These are phyloP conservation scores for Tylopilus orsonianus DNA, from an alignment of 1,284 basidiomycete genomes.

Conservation along the genomic window DNA sequence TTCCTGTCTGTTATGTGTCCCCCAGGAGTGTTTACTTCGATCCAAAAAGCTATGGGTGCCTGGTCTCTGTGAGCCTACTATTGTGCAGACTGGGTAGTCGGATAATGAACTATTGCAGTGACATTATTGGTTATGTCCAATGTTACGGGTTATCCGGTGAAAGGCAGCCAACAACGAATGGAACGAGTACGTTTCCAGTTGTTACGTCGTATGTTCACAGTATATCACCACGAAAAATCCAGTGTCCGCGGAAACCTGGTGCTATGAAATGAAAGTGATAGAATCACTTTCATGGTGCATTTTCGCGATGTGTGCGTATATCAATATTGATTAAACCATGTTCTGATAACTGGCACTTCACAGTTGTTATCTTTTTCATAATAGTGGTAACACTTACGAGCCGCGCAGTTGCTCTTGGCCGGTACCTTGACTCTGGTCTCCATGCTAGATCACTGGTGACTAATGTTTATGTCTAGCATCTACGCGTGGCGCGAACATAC, in stretches of 20 bases:
- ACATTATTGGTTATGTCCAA: conserved; percentile 65
- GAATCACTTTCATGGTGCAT: conserved; percentile 77
- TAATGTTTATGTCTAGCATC: conserved; percentile 21
- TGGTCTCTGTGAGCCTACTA: conserved; percentile 61
- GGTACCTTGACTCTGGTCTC: conserved; percentile 18
- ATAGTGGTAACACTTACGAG: conserved; percentile 44
- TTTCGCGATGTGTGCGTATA: conserved; percentile 57
- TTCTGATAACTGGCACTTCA: conserved; percentile 34
- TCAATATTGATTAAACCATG: conserved; percentile 37
- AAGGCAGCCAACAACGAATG: conserved; percentile 50
- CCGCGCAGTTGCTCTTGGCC: conserved; percentile 44
- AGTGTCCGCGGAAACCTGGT: conserved; percentile 60
- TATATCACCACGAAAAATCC: conserved; percentile 7
- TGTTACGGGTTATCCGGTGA: conserved; percentile 55
- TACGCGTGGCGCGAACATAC: conserved; percentile 52
- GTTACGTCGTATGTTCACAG: not conserved
- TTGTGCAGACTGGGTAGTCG: conserved; percentile 1
- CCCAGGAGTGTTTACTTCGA: conserved; percentile 7
- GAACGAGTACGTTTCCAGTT: conserved; percentile 45
- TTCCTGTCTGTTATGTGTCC: not conserved
- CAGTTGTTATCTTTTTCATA: conserved; percentile 46
- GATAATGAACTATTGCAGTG: conserved; percentile 42
- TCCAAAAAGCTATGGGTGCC: conserved; percentile 60
- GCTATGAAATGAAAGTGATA: conserved; percentile 76
- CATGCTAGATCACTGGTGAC: not conserved